A percentile compares a stretch with the other conserved stretches of the same genome.
These are phyloP conservation scores for Globisporangium spiculum DNA, from an alignment of 352 stramenopile species.

Conservation along the genomic window DNA sequence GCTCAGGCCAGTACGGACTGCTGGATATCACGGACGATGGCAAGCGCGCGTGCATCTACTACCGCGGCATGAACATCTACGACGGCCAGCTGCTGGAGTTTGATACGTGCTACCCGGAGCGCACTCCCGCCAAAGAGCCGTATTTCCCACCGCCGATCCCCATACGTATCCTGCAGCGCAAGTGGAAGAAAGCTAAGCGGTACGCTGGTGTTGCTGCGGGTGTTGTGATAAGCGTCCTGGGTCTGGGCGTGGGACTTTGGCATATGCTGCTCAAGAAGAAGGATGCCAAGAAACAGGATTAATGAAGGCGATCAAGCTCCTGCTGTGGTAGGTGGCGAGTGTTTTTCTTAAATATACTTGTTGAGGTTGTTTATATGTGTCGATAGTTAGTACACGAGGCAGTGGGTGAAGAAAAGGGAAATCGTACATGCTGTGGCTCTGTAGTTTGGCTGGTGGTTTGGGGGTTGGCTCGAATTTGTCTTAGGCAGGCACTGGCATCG, in stretches of 20 bases:
- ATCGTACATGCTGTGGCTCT: not conserved
- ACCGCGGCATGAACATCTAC: constrained; percentile 58
- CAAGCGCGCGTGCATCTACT: constrained; percentile 60
- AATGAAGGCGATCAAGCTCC: not conserved
- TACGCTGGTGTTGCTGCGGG: not conserved
- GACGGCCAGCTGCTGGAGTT: constrained; percentile 66
- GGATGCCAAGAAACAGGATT: not conserved
- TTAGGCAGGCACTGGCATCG: not conserved
- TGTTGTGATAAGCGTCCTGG: not conserved
- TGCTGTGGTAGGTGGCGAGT: not conserved
- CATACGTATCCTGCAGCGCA: constrained; percentile 50
- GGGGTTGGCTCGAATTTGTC: not conserved
- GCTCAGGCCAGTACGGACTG: constrained; percentile 77
- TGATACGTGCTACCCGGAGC: constrained; percentile 69
- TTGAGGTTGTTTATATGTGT: not conserved
- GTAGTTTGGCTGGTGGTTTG: not conserved
- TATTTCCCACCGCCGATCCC: constrained; percentile 66
- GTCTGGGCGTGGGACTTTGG: not conserved
- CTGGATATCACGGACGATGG: constrained; percentile 80
- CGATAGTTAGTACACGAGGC: not conserved
- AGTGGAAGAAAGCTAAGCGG: constrained; percentile 56
- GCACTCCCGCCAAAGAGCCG: constrained; percentile 43
- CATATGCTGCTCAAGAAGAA: not conserved
- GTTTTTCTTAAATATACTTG: constrained; percentile 4
- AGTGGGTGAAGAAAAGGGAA: not conserved